Percentiles rank a stretch among this genome's conserved stretches.
Conservation (phyloP, 306 rosid genomes). For the Lathyrus sativus region DNA sequence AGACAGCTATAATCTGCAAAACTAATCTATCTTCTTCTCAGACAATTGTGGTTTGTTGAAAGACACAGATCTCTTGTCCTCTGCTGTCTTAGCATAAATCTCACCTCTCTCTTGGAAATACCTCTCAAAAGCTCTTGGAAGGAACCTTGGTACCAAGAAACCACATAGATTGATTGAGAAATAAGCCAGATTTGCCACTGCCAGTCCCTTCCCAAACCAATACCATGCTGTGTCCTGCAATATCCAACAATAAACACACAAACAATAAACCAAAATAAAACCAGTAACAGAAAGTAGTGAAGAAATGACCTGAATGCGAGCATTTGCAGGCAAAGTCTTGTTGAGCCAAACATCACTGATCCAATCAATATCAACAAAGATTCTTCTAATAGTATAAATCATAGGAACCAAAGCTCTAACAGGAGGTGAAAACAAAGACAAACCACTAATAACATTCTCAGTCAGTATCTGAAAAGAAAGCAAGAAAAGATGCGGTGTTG, state of each 20-base stretch:
- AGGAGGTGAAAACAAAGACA: conserved; percentile 78
- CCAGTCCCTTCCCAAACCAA: conserved; percentile 77
- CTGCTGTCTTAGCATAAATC: conserved; percentile 52
- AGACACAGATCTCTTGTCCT: conserved; percentile 53
- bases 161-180: conserved; percentile 65
- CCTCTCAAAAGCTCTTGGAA: conserved; percentile 79
- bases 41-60: conserved; percentile 30
- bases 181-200: conserved; percentile 57
- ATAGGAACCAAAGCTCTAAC: conserved; percentile 78
- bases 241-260: background rate
- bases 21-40: conserved; percentile 40
- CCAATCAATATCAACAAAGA: conserved; percentile 82
- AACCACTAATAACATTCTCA: conserved; percentile 69
- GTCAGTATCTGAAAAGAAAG: conserved; percentile 75
- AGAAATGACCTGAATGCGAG: conserved; percentile 55
- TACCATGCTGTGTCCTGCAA: conserved; percentile 68
- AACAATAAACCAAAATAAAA: background rate
- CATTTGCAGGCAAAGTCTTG: conserved; percentile 68
- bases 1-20: background rate
- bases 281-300: background rate
- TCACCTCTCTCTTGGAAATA: conserved; percentile 65
- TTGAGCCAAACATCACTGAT: conserved; percentile 64
- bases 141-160: conserved; percentile 74
- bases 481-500: conserved; percentile 78
- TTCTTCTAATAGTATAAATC: conserved; percentile 70